Conservation (phyloP, 805 yeast species). For the Saturnispora mendoncae region DNA sequence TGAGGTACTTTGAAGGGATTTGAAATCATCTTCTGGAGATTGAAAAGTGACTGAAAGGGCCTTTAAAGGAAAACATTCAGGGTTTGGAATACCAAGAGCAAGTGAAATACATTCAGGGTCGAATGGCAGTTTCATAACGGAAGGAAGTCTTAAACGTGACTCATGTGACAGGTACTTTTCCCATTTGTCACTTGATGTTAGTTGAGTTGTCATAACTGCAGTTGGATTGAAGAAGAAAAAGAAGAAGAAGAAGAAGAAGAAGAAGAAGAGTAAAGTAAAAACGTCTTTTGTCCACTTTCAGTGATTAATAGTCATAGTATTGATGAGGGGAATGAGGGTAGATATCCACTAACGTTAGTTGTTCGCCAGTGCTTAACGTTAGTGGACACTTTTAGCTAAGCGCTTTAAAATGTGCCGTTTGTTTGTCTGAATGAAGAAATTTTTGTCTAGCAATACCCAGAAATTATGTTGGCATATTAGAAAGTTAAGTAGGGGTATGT, state of each 20-base stretch:
- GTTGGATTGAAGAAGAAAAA: too few species aligned
- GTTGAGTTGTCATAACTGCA: too few species aligned
- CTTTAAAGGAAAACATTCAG: conserved; percentile 43
- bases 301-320: too few species aligned
- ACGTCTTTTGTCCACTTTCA: neutral
- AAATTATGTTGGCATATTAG: too few species aligned
- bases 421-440: too few species aligned
- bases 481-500: too few species aligned
- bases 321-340: too few species aligned
- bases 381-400: too few species aligned
- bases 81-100: conserved; percentile 51
- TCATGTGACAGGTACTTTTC: conserved; percentile 20
- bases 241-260: too few species aligned
- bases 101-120: conserved; percentile 34
- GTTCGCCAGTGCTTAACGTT: conserved; percentile 10
- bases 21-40: conserved; percentile 37
- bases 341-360: conserved; percentile 11
- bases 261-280: neutral
- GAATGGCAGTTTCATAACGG: conserved; percentile 23
- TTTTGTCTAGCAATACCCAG: too few species aligned
- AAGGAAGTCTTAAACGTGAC: conserved; percentile 22
- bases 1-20: conserved; percentile 29
- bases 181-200: too few species aligned
- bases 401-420: too few species aligned
- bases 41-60: conserved; percentile 22